Evolutionary conservation across 2,329 filamentous ascomycete genomes (phyloP), one percentile per base, ranked within the genome.

Genomic region (Exophiala sp.): DNA sequence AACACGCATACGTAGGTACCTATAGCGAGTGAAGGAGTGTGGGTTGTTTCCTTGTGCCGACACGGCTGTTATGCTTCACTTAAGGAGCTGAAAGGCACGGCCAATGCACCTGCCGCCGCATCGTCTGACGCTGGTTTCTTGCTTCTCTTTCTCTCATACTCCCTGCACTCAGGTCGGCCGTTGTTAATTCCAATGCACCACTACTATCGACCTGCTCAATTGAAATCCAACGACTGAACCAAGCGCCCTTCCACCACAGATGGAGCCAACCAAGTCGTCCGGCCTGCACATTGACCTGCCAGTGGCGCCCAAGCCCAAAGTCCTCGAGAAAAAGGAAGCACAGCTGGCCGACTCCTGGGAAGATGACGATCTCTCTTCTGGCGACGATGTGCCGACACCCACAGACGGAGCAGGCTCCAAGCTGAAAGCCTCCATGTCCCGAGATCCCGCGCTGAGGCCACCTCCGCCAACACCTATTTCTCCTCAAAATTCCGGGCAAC

Each of bases 281-380:
- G 23, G 22, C 18, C 44, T 59, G 34, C 57, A 52, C 46, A 46
- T 60, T 32, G 53, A 58, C 37, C 48, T 53, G 29, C 52, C 52
- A 14, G 56, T 52, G 32, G 55, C 46, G 23, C 58, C 55, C 48
- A 63, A 63, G 38, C 16, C 58, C 18, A 58, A 51, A 23, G 39
- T 56, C 24, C 24, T 27, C 18, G 38, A 51, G 18, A 52, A 30
- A 48, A 69, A 70, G 34, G 48, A 48, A 35, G 41, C 43, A 10
- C 52, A 68, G 14, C 71, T 85, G 16, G 79, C 76, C 46, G 86
- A 89, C 57, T 87, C 83, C 37, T 90, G 86, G 86, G 85, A 89
- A 23, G 63, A 65, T 18, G 63, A 65, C 30, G 62, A 53, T 23
- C 16, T 32, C 13, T 47, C 40, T 19, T 55, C 52, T n/a, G 49